Evolutionary conservation across 345 rosid species (phyloP), one percentile per base, ranked within the genome.

Genomic region (Arabidopsis suecica): DNA sequence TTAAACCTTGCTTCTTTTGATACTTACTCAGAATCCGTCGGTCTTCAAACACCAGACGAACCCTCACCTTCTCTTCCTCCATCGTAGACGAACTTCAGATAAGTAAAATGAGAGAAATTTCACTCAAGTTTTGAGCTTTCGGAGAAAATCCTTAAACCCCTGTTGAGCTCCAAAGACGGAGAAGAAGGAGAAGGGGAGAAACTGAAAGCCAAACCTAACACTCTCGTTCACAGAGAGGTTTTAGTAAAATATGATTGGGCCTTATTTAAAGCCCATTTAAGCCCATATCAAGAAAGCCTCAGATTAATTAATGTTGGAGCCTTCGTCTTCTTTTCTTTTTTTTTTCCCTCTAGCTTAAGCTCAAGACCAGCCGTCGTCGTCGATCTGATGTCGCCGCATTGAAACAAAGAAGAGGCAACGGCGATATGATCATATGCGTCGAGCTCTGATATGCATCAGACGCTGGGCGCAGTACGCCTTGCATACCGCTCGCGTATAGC

Each of bases 391-490:
- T 69, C 71, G 67, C 71, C 49, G 77, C 69, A 28, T 58, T 69
- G 76, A 75, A 18, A 41, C 11, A 37, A 37, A 59, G 11, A 56
- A 45, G 61, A 44, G 72, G 37, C 69, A 68, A 57, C 55, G 12
- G 72, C 82, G 84, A 78, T 77, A 86, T 83, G 88, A 49, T 81
- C 69, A 62, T 74, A 67, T 18, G 77, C 72, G 62, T 71, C 68
- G 63, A 72, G 72, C 54, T 73, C 78, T 86, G 95, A 85, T 83
- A 92, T 95, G 99, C 82, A 84, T 88, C 87, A 83, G 72, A 82
- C 84, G 73, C 85, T 90, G 85, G 98, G 96, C 87, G 88, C 89
- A 9, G 77, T 83, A 73, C 98, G 99, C 91, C 97, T 84, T 41
- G 77, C 87, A 65, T 89, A 87, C 83, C 98, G 97, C 67, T 79